phyloP scores from a whole-genome alignment of 2,329 filamentous ascomycete genomes.

The Colletotrichum tabaci region DNA sequence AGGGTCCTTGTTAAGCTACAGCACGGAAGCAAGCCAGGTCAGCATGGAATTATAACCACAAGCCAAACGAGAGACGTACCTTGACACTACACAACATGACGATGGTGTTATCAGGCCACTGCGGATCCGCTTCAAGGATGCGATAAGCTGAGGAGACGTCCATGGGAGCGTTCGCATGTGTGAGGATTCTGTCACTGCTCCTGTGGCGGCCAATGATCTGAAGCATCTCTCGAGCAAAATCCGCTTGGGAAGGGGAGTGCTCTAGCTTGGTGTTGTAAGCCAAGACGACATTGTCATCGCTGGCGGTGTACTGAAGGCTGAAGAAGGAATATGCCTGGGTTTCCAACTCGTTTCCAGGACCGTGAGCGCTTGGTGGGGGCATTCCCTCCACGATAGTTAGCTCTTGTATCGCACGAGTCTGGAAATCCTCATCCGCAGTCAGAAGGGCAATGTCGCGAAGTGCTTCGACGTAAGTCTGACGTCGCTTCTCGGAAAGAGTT shows the following conservation, averaged over 20 bases:
- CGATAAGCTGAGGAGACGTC: slow-evolving; percentile 33
- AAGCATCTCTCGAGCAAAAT: slow-evolving; percentile 43
- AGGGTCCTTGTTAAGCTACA: slow-evolving; percentile 30
- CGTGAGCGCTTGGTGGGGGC: slow-evolving; percentile 3
- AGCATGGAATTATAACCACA: neutral
- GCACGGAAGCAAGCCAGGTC: neutral
- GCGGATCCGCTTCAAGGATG: slow-evolving; percentile 26
- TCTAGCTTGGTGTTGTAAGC: slow-evolving; percentile 44
- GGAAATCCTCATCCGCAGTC: slow-evolving; percentile 37
- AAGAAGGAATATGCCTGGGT: slow-evolving; percentile 40
- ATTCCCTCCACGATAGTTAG: slow-evolving; percentile 34
- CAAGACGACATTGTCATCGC: slow-evolving; percentile 44
- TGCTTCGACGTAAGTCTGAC: slow-evolving; percentile 29
- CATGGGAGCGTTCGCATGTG: slow-evolving; percentile 30
- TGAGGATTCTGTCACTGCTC: slow-evolving; percentile 28
- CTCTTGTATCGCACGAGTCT: slow-evolving; percentile 36
- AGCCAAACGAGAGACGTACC: slow-evolving; percentile 3
- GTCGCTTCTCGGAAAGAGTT: slow-evolving; percentile 32
- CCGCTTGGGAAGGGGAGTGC: slow-evolving; percentile 44
- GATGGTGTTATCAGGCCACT: slow-evolving; percentile 31
- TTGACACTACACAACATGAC: slow-evolving; percentile 36
- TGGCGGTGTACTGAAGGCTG: slow-evolving; percentile 33
- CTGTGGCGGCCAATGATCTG: slow-evolving; percentile 44
- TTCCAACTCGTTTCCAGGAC: slow-evolving; percentile 32
- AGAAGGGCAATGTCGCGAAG: slow-evolving; percentile 32